Conservation (phyloP, 331 rosid species). For the Malus hybrid region DNA sequence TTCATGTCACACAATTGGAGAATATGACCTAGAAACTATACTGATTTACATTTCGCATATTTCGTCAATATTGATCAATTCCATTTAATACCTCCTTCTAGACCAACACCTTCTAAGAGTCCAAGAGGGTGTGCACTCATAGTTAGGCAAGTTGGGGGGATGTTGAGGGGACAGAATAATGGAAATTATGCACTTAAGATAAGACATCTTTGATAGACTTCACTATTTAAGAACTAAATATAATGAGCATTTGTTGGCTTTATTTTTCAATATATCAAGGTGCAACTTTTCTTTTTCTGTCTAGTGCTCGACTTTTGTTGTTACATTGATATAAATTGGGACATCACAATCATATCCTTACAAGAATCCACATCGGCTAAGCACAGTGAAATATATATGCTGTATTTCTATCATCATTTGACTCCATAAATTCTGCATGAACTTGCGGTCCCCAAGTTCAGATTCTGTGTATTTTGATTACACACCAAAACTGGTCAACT, state of each 20-base stretch:
- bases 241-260: neutral
- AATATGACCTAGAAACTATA: neutral
- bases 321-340: neutral
- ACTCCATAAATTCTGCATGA: neutral
- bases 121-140: neutral
- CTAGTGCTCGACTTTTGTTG: neutral
- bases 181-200: neutral
- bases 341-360: slow-evolving; percentile 29
- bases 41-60: neutral
- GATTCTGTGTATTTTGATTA: neutral
- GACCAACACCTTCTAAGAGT: neutral
- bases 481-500: slow-evolving; percentile 20
- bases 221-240: too few relatives aligned
- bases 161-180: slow-evolving; percentile 9
- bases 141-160: neutral
- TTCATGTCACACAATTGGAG: too few relatives aligned
- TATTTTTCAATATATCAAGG: neutral
- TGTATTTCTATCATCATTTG: neutral
- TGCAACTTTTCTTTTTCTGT: slow-evolving; percentile 1
- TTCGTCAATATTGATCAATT: neutral
- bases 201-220: neutral
- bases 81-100: neutral
- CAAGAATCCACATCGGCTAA: slow-evolving; percentile 6
- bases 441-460: slow-evolving; percentile 24
- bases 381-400: neutral